A percentile compares a stretch with the other conserved stretches of the same genome.
Evolutionary conservation across 2,329 filamentous ascomycete species (phyloP).

Genomic region (Penicillium sclerotigenum): DNA sequence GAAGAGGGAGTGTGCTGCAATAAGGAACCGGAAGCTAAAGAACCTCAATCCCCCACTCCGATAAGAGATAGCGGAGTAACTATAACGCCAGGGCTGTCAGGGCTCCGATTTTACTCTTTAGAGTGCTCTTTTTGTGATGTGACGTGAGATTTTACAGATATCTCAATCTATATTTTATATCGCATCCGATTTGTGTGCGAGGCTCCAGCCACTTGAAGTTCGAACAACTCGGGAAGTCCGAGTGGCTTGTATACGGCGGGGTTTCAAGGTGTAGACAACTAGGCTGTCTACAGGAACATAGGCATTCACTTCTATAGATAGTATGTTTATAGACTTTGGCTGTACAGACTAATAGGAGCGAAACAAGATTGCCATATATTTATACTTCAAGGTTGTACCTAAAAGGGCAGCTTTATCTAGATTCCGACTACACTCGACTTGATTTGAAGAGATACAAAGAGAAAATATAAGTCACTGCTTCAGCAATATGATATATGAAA

Average conservation of each 20-base stretch:
- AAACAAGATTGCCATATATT: not conserved
- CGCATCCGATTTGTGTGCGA: not conserved
- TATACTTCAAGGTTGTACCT: not conserved
- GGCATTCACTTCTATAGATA: not conserved
- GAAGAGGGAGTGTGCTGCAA: not conserved
- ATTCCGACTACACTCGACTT: not conserved
- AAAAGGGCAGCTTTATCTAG: not conserved
- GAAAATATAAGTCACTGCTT: no score
- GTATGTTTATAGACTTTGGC: no score
- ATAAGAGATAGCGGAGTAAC: constrained; percentile 7
- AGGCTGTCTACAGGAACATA: not conserved
- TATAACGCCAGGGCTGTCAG: not conserved
- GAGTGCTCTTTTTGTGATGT: not conserved
- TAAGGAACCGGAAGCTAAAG: not conserved
- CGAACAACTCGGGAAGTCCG: not conserved
- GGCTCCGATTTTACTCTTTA: not conserved
- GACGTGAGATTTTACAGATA: not conserved
- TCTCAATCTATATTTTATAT: not conserved
- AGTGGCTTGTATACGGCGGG: not conserved
- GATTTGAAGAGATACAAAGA: not conserved
- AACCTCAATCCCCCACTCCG: not conserved
- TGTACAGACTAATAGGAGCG: not conserved
- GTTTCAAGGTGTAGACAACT: not conserved
- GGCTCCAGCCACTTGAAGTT: not conserved
- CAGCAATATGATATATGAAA: no score